Evolutionary conservation across 768 basidiomycete species (phyloP).

Genomic region (Ephemerocybe angulata): DNA sequence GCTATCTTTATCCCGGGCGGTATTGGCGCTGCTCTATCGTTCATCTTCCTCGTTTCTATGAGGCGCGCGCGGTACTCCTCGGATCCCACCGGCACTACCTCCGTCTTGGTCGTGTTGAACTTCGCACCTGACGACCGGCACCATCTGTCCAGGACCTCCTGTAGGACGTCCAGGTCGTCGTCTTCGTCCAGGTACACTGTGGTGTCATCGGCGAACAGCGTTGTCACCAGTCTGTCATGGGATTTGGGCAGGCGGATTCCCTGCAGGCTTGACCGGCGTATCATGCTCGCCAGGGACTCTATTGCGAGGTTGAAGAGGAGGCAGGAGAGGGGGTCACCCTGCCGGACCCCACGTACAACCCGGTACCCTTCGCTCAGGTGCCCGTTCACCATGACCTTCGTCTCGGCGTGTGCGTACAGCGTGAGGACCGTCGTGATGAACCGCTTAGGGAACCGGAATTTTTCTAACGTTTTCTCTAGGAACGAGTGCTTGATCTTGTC

Average conservation of each 20-base stretch:
- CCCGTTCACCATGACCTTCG: conserved; percentile 29
- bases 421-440: not conserved
- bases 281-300: conserved; percentile 27
- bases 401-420: conserved; percentile 12
- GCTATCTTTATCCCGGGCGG: conserved; percentile 26
- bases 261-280: conserved; percentile 16
- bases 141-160: conserved; percentile 32
- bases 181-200: conserved; percentile 28
- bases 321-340: conserved; percentile 37
- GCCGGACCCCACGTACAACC: conserved; percentile 28
- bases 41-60: conserved; percentile 9
- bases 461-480: conserved; percentile 23
- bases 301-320: conserved; percentile 33
- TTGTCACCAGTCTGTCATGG: conserved; percentile 18
- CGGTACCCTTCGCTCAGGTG: conserved; percentile 15
- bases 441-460: conserved; percentile 18
- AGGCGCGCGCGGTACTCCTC: conserved; percentile 8
- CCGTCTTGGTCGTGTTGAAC: conserved; percentile 41
- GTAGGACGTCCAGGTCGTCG: conserved; percentile 24
- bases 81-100: conserved; percentile 32
- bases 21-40: conserved; percentile 6
- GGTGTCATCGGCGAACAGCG: conserved; percentile 42
- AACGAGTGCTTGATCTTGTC: conserved; percentile 33
- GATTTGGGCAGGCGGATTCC: not conserved
- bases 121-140: conserved; percentile 38